Conservation (phyloP, 208 protist species). For the Trypanosoma boissoni region DNA sequence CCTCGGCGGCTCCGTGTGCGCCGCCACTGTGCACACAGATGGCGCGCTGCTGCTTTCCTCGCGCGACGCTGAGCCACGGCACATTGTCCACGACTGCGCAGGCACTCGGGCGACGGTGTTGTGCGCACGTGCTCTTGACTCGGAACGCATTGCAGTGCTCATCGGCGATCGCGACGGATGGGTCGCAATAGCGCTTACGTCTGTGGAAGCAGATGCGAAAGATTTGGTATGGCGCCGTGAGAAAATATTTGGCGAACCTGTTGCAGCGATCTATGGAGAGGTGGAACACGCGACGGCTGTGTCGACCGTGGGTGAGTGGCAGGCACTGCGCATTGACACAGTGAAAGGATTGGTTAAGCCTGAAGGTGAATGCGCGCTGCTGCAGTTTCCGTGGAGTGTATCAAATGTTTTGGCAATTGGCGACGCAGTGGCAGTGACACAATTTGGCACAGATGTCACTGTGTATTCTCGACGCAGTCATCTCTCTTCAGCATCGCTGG, state of each 20-base stretch:
- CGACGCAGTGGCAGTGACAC: constrained; percentile 28
- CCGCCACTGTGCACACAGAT: constrained; percentile 16
- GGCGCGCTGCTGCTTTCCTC: constrained; percentile 10
- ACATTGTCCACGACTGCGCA: background rate
- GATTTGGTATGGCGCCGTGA: background rate
- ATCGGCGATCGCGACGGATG: too few relatives aligned
- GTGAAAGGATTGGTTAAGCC: background rate
- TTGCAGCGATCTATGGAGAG: constrained; percentile 5
- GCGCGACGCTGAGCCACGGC: background rate
- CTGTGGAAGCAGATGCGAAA: background rate
- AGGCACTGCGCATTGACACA: constrained; percentile 2
- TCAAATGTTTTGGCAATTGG: constrained; percentile 40
- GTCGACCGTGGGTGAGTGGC: constrained; percentile 15
- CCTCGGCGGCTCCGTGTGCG: background rate
- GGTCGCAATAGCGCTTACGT: too few relatives aligned
- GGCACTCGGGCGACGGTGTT: background rate
- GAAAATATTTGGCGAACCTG: constrained; percentile 3
- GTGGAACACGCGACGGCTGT: constrained; percentile 8
- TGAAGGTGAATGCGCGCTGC: constrained; percentile 12
- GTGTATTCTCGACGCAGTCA: constrained; percentile 36
- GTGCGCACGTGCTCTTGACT: too few relatives aligned
- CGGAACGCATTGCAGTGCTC: too few relatives aligned
- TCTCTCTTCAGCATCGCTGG: background rate
- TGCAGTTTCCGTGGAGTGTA: constrained; percentile 51
- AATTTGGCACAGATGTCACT: constrained; percentile 48